These are phyloP conservation scores for Scenedesmus sp. DNA, from an alignment of 163 green algal species.

Conservation along the genomic window DNA sequence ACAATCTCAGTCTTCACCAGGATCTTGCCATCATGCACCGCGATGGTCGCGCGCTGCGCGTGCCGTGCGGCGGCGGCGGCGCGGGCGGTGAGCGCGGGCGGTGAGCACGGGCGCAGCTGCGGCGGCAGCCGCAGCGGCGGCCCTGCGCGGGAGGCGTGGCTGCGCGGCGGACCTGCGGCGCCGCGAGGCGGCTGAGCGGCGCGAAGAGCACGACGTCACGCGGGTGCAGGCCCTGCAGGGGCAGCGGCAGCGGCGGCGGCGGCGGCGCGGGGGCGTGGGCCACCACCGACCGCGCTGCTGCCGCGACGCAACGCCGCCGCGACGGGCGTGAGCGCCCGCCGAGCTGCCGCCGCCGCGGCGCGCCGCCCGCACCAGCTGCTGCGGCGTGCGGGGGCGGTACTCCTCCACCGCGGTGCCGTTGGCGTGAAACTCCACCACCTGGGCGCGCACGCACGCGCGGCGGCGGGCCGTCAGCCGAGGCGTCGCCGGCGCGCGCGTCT, in stretches of 20 bases:
- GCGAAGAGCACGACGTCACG: constrained; percentile 42
- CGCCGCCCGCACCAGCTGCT: too few species aligned
- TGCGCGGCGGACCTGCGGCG: constrained; percentile 17
- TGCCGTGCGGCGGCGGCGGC: neutral
- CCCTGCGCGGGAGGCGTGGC: neutral
- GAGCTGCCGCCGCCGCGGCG: too few species aligned
- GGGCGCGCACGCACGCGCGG: neutral
- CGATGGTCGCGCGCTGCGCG: constrained; percentile 52
- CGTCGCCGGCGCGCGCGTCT: too few species aligned
- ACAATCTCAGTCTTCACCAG: constrained; percentile 54
- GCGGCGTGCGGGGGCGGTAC: constrained; percentile 32
- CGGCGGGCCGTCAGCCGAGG: neutral
- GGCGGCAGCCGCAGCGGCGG: neutral
- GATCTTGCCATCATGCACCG: constrained; percentile 49
- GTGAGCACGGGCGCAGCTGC: too few species aligned
- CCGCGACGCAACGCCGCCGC: too few species aligned
- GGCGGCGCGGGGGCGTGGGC: too few species aligned
- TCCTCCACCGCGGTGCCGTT: constrained; percentile 39
- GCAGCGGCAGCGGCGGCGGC: too few species aligned
- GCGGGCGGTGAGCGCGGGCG: too few species aligned
- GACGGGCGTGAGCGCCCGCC: too few species aligned
- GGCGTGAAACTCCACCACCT: constrained; percentile 43
- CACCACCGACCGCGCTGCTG: too few species aligned
- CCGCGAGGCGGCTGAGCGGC: constrained; percentile 28
- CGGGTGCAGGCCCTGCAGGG: constrained; percentile 43